A percentile compares a stretch with the other conserved stretches of the same genome.
Conservation (phyloP, 495 filamentous ascomycete species). For the Daldinia bambusicola region DNA sequence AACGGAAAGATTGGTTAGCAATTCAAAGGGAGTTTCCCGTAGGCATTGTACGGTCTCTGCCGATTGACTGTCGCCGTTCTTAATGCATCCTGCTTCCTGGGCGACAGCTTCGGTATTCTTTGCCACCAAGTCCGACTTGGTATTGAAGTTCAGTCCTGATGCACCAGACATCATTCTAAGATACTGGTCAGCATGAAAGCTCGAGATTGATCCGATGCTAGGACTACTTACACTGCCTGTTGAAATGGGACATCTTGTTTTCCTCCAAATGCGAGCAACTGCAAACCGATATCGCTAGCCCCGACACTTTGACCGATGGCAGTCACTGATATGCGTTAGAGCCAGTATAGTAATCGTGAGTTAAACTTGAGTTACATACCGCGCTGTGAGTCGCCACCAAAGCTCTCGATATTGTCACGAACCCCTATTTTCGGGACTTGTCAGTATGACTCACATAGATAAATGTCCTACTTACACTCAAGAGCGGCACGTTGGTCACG, state of each 20-base stretch:
- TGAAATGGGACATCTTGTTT: background rate
- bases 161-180: background rate
- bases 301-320: background rate
- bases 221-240: background rate
- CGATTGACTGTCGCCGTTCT: background rate
- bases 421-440: background rate
- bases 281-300: background rate
- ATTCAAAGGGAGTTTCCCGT: background rate
- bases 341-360: background rate
- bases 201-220: background rate
- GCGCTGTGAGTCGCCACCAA: background rate
- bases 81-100: background rate
- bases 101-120: background rate
- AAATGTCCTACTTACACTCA: background rate
- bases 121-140: background rate
- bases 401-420: background rate
- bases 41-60: conserved; percentile 2
- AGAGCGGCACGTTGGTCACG: background rate
- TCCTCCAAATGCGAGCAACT: background rate
- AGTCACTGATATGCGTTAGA: background rate
- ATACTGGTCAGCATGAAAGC: background rate
- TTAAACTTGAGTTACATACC: background rate
- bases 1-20: background rate
- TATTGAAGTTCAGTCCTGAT: background rate
- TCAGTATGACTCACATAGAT: background rate